These are phyloP conservation scores for Orbilia oligospora DNA, from an alignment of 2,329 filamentous ascomycete genomes.

Conservation along the genomic window DNA sequence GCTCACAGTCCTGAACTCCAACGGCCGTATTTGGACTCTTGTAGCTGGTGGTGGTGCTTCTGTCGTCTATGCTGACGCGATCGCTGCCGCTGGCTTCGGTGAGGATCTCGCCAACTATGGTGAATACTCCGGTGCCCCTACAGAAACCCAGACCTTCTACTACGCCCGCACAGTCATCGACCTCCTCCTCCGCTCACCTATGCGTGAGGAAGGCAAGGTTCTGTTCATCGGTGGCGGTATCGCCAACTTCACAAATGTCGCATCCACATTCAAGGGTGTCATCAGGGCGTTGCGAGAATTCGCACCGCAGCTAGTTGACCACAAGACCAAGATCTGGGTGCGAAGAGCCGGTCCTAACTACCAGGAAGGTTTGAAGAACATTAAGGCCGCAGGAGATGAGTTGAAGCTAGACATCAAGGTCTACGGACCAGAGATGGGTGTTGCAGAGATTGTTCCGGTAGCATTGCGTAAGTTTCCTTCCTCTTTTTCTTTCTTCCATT, in stretches of 20 bases:
- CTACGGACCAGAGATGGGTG: slow-evolving; percentile 84
- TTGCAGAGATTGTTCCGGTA: slow-evolving; percentile 94
- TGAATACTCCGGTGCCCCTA: slow-evolving; percentile 99
- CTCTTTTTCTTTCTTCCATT: background rate
- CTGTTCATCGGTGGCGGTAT: slow-evolving; percentile 99
- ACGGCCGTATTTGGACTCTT: slow-evolving; percentile 95
- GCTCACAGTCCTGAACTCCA: slow-evolving; percentile 92
- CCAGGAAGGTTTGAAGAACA: slow-evolving; percentile 99
- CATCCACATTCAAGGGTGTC: slow-evolving; percentile 99
- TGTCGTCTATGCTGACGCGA: slow-evolving; percentile 98
- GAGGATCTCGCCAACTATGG: slow-evolving; percentile 99
- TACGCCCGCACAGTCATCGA: slow-evolving; percentile 97
- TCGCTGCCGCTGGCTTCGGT: slow-evolving; percentile 94
- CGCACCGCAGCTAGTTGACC: slow-evolving; percentile 86
- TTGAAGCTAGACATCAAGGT: slow-evolving; percentile 96
- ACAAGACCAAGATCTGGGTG: slow-evolving; percentile 99
- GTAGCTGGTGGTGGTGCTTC: slow-evolving; percentile 99
- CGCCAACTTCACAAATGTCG: slow-evolving; percentile 99
- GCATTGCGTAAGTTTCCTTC: slow-evolving; percentile 73
- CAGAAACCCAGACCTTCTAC: slow-evolving; percentile 99
- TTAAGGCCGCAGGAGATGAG: slow-evolving; percentile 95
- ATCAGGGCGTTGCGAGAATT: slow-evolving; percentile 96
- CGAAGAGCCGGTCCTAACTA: slow-evolving; percentile 86
- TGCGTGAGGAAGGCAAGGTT: slow-evolving; percentile 91
- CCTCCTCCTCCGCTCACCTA: slow-evolving; percentile 93